Evolutionary conservation across 2,329 filamentous ascomycete genomes (phyloP).

Genomic region (Rachicladosporium sp.): DNA sequence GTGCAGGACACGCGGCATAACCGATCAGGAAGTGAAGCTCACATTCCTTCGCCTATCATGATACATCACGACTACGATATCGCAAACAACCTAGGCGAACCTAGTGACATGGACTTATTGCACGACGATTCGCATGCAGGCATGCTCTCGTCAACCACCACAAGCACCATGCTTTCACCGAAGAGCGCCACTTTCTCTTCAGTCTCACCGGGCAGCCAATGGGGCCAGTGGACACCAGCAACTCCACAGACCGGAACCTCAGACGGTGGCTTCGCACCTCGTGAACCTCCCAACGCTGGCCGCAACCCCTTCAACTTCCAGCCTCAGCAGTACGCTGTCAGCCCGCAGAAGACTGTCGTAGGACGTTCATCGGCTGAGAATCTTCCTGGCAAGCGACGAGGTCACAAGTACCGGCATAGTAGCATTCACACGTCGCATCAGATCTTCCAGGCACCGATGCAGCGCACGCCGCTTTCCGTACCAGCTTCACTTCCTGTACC

Average conservation of each 20-base stretch:
- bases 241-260: constrained; percentile 21
- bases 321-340: constrained; percentile 41
- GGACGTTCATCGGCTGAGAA: constrained; percentile 4
- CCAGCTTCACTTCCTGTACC: constrained; percentile 87
- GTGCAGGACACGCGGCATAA: too few species aligned
- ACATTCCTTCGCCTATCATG: constrained; percentile 12
- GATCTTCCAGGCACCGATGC: constrained; percentile 77
- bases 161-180: constrained; percentile 18
- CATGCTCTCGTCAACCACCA: constrained; percentile 6
- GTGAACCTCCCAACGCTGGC: constrained; percentile 7
- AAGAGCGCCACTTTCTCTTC: constrained; percentile 15
- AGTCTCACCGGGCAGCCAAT: constrained; percentile 13
- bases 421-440: constrained; percentile 72
- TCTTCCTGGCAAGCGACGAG: constrained; percentile 61
- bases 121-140: too few species aligned
- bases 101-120: not conserved
- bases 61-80: constrained; percentile 22
- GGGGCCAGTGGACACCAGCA: constrained; percentile 17
- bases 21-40: too few species aligned
- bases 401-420: constrained; percentile 96
- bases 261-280: constrained; percentile 17
- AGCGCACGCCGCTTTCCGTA: constrained; percentile 73
- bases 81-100: constrained; percentile 16
- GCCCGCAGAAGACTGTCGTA: constrained; percentile 3
- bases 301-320: constrained; percentile 88